Evolutionary conservation across 805 yeast genomes (phyloP).

Genomic region (Yamadazyma takamatsuzukensis): DNA sequence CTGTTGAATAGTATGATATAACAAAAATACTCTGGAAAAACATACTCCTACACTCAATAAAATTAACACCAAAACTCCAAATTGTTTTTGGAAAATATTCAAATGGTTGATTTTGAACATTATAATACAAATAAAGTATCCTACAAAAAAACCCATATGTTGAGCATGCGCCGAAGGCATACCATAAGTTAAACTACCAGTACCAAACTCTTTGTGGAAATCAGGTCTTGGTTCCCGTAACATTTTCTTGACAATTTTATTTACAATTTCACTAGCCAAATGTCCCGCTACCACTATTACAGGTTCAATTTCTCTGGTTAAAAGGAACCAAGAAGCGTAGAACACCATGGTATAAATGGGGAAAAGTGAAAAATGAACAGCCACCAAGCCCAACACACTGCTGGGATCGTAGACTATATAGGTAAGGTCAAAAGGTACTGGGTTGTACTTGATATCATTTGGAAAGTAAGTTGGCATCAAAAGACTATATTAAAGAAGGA

Average conservation of each 20-base stretch:
- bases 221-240: constrained; percentile 76
- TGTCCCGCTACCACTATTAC: constrained; percentile 84
- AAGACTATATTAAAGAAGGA: too few relatives aligned
- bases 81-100: constrained; percentile 18
- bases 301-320: constrained; percentile 82
- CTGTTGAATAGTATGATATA: constrained; percentile 73
- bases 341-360: constrained; percentile 79
- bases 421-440: constrained; percentile 79
- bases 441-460: constrained; percentile 18
- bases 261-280: constrained; percentile 67
- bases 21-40: constrained; percentile 69
- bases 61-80: constrained; percentile 25
- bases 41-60: constrained; percentile 44
- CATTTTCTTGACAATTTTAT: constrained; percentile 60
- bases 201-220: constrained; percentile 41
- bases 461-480: constrained; percentile 17
- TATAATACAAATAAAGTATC: constrained; percentile 47
- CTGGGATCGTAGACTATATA: constrained; percentile 73
- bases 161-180: constrained; percentile 98
- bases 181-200: constrained; percentile 62
- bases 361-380: constrained; percentile 72
- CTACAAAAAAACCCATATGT: constrained; percentile 84
- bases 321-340: constrained; percentile 78
- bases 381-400: constrained; percentile 53
- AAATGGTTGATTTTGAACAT: constrained; percentile 40